Evolutionary conservation across 2,329 filamentous ascomycete species (phyloP), one percentile per base, ranked within the genome.

Genomic region (Zelopaecilomyces penicillatus): DNA sequence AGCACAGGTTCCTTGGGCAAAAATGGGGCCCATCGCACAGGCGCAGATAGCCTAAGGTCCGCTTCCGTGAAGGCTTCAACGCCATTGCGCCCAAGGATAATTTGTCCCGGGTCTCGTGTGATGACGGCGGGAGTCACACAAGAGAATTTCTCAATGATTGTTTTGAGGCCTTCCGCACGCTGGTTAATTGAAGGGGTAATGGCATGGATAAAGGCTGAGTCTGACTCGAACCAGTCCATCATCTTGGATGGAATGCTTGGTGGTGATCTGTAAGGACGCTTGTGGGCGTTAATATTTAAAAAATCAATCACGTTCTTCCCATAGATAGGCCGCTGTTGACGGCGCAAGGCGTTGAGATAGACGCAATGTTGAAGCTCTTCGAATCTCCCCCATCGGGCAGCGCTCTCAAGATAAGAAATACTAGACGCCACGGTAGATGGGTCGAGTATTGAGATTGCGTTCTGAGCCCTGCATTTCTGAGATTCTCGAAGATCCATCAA

Each of bases 101-200:
- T 70, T 29, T 76, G 72, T 12, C 80, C 78, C 55, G 94, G 72
- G 52, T 94, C 88, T 30, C 84, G 78, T 0, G 89, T 88, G 4
- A 95, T 82, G 9, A 88, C 91, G 1, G 87, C 83, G 2, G 93
- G 93, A 0, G 93, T 97, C 31, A 95, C 82, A 56, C 91, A 98
- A 1, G 86, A 87, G 57, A 96, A 98, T 59, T 91, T 87, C 51
- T 85, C 81, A 43, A 98, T 83, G 3, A 77, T 82, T 0, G 79
- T 80, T 56, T 91, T 83, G 65, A 95, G 73, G 10, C 74, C 71
- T 42, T 80, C 75, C 2, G 89, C 82, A 27, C 89, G 82, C 55
- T 87, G 76, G 35, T 83, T 76, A 1, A 95, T 63, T 0, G 82
- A 88, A 12, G 82, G 79, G n/a, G 93, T 78, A 66, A 93, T 78